phyloP scores from a whole-genome alignment of 108 stramenopile species.

The Cyclotella choctawhatcheeana region DNA sequence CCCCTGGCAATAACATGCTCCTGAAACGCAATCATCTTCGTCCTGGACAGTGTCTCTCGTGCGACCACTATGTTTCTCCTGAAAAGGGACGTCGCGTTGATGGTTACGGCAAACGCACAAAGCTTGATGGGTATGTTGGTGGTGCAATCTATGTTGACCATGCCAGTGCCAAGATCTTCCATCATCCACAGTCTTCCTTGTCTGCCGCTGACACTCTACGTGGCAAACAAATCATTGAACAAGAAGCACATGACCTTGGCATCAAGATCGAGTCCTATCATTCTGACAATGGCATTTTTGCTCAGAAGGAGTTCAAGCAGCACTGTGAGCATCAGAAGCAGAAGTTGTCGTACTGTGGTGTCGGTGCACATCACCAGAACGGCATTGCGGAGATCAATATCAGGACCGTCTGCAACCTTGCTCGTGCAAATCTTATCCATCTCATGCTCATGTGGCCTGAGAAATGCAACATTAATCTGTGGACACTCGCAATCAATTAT shows the following conservation, averaged over 20 bases:
- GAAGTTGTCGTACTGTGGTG: constrained; percentile 28
- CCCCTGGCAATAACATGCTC: background rate
- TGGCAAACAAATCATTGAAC: constrained; percentile 45
- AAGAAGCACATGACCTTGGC: constrained; percentile 3
- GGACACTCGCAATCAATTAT: constrained; percentile 59
- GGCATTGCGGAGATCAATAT: constrained; percentile 56
- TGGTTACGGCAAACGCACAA: constrained; percentile 30
- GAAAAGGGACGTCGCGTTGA: constrained; percentile 22
- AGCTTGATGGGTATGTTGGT: constrained; percentile 2
- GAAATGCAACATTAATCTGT: constrained; percentile 23
- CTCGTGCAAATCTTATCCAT: constrained; percentile 57
- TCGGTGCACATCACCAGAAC: constrained; percentile 2
- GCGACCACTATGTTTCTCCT: constrained; percentile 42
- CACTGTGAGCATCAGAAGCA: constrained; percentile 20
- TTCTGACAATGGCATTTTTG: constrained; percentile 50
- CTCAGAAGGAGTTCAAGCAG: constrained; percentile 14
- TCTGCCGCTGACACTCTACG: constrained; percentile 47
- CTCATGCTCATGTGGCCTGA: constrained; percentile 52
- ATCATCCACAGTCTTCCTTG: constrained; percentile 32
- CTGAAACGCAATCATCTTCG: constrained; percentile 15
- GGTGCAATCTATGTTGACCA: constrained; percentile 58
- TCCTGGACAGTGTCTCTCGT: constrained; percentile 47
- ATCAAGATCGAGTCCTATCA: constrained; percentile 39
- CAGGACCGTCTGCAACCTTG: constrained; percentile 36
- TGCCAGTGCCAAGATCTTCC: constrained; percentile 22